Conservation (phyloP, 1,139 yeast genomes). For the Hansenula lynferdii region DNA sequence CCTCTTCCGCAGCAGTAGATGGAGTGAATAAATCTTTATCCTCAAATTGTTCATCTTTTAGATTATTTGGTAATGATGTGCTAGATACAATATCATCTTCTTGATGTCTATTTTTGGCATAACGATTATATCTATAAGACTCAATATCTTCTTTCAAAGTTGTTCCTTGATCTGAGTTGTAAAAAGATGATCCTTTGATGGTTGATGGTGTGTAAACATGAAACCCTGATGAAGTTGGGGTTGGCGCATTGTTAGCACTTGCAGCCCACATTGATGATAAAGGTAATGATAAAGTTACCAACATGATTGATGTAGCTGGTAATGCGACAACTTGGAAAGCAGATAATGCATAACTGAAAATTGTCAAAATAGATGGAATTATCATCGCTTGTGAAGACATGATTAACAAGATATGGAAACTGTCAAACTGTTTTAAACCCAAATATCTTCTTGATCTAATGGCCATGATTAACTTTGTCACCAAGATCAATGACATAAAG, state of each 20-base stretch:
- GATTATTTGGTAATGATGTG: neutral
- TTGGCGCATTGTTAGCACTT: conserved; percentile 43
- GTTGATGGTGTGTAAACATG: conserved; percentile 11
- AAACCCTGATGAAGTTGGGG: conserved; percentile 25
- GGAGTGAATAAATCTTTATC: conserved; percentile 23
- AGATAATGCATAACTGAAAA: conserved; percentile 41
- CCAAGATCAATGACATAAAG: conserved; percentile 53
- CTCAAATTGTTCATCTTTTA: conserved; percentile 11
- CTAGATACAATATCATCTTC: conserved; percentile 1
- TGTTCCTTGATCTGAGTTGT: conserved; percentile 10
- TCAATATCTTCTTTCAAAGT: conserved; percentile 5
- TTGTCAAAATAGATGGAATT: conserved; percentile 66
- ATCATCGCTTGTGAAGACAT: conserved; percentile 79
- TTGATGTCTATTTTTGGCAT: neutral
- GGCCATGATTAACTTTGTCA: conserved; percentile 60
- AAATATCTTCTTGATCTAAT: conserved; percentile 64
- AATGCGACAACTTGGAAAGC: conserved; percentile 25
- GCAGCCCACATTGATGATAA: conserved; percentile 86
- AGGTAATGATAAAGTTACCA: conserved; percentile 68
- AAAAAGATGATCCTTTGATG: conserved; percentile 12
- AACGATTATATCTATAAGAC: neutral
- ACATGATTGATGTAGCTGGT: conserved; percentile 35
- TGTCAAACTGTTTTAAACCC: conserved; percentile 79
- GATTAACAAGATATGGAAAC: conserved; percentile 72
- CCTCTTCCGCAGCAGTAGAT: conserved; percentile 27